phyloP scores from a whole-genome alignment of 805 yeast species.

The Wickerhamomyces bovis region DNA sequence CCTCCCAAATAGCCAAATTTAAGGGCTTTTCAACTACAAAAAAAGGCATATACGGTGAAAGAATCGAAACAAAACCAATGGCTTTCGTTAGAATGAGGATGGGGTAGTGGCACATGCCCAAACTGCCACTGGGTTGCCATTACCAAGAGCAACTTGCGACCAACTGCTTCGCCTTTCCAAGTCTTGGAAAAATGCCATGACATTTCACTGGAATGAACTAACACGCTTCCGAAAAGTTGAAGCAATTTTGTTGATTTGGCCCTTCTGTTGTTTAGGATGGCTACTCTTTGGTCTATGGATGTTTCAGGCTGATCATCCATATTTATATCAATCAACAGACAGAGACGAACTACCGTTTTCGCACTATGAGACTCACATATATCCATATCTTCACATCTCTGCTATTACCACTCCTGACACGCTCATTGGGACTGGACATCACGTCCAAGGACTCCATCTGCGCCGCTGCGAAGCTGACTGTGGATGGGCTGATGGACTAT shows the following conservation, averaged over 20 bases:
- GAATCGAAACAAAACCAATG: not conserved
- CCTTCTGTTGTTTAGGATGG: too few species aligned
- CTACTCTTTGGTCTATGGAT: not conserved
- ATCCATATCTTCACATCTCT: not conserved
- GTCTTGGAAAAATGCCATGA: not conserved
- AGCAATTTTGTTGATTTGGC: too few species aligned
- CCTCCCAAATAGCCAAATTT: not conserved
- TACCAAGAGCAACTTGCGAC: not conserved
- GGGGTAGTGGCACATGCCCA: too few species aligned
- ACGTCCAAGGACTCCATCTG: conserved; percentile 43
- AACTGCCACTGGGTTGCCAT: too few species aligned
- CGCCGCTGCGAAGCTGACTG: conserved; percentile 48
- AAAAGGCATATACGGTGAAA: not conserved
- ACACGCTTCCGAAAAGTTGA: not conserved
- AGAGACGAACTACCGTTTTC: too few species aligned
- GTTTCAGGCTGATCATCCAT: not conserved
- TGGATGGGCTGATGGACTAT: conserved; percentile 64
- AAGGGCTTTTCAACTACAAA: not conserved
- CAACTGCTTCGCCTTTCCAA: not conserved
- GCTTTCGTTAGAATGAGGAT: too few species aligned
- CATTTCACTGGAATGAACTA: not conserved
- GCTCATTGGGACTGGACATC: conserved; percentile 29
- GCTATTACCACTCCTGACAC: not conserved
- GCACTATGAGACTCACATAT: not conserved
- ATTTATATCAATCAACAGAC: not conserved